These are phyloP conservation scores for Hordeum marinum DNA, from an alignment of 176 grass and related monocot species.

Conservation along the genomic window DNA sequence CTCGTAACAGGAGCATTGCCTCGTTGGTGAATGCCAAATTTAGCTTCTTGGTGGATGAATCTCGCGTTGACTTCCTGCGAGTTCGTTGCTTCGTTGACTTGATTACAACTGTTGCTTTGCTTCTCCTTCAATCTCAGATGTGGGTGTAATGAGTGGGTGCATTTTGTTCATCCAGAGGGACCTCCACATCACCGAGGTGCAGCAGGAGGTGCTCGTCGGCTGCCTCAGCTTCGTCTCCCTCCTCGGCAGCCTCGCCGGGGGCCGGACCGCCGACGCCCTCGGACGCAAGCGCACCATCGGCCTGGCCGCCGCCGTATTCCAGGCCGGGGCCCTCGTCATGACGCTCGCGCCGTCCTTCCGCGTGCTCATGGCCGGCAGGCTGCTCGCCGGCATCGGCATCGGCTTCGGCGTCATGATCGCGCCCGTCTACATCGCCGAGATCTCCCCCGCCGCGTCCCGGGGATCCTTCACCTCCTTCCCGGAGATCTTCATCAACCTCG, in stretches of 20 bases:
- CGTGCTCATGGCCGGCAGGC: conserved; percentile 52
- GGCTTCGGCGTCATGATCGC: conserved; percentile 75
- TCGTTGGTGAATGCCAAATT: too few relatives aligned
- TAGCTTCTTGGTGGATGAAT: neutral
- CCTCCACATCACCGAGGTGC: conserved; percentile 56
- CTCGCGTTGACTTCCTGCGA: neutral
- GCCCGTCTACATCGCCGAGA: conserved; percentile 74
- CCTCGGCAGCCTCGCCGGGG: conserved; percentile 54
- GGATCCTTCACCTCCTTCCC: conserved; percentile 63
- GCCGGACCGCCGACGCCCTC: conserved; percentile 49
- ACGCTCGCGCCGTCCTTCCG: conserved; percentile 57
- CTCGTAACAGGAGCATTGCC: too few relatives aligned
- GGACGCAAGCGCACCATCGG: conserved; percentile 77
- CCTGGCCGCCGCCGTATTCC: conserved; percentile 60
- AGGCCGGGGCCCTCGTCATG: conserved; percentile 55
- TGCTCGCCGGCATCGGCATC: conserved; percentile 66
- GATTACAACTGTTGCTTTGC: neutral
- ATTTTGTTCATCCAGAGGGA: conserved; percentile 84
- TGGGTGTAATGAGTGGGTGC: conserved; percentile 76
- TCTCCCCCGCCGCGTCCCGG: conserved; percentile 48
- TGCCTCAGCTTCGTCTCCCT: conserved; percentile 73
- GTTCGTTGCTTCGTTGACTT: neutral
- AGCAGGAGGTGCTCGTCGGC: conserved; percentile 65
- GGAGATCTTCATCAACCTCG: conserved; percentile 74
- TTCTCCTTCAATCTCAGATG: conserved; percentile 21